Evolutionary conservation across 257 asterid genomes (phyloP), one percentile per base, ranked within the genome.

Genomic region (Coffea canephora): DNA sequence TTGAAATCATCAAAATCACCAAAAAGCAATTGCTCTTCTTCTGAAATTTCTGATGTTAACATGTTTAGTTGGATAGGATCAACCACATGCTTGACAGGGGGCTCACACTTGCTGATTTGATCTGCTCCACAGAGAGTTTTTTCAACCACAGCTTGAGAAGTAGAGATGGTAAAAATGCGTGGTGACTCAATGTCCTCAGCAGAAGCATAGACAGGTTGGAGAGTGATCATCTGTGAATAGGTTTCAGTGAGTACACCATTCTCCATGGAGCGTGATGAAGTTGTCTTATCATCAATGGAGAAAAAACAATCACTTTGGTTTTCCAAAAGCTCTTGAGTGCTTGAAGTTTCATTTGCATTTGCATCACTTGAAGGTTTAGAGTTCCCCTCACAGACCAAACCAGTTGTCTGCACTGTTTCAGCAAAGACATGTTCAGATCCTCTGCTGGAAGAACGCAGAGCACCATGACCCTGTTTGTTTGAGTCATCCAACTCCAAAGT

Each of bases 1-100:
- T 61, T 83, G 66, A 79, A 67, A 71, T 79, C 93, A 82, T 94
- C 97, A 67, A 90, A 76, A 78, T 88, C 84, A 9, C 91, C 97
- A 55, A 89, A 90, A 27, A 91, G 50, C 79, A 87, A 89, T 75
- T 88, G 89, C 82, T 91, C 93, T 84, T 86, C 88, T 78, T 85
- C 88, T 45, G 87, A 83, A 83, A 77, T 85, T 77, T 82, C 86
- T 75, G 92, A 77, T 68, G 84, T 81, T 71, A 75, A 78, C 12
- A 75, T 80, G 39, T 70, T 62, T 31, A 83, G 76, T 55, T 73
- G 75, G 77, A 71, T 78, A 67, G 89, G 80, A 80, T 62, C 81
- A 48, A 61, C 80, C 72, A 64, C 76, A 79, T 36, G 77, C 73
- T 69, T 79, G 52, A n/a, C 73, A 25, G 84, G 78, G 74, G 87